Base-by-base conservation (phyloP, 768 basidiomycete species). In the Neoboletus magnificus region DNA sequence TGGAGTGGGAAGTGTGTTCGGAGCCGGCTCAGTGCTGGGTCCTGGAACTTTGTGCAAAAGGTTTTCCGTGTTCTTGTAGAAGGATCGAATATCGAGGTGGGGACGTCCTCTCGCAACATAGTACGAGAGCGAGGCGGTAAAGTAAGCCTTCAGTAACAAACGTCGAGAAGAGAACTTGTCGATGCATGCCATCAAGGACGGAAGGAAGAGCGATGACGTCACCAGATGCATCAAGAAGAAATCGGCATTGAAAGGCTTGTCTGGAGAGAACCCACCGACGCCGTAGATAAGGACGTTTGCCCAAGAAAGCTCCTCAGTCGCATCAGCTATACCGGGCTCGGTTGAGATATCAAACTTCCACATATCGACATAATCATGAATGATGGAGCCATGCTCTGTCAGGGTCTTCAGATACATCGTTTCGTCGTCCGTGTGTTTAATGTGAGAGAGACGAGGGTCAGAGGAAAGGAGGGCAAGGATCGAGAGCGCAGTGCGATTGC, bases 161-260 rank as follows among this genome's bases (percentile, higher is more conserved):
- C 63, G 61, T 25, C 65, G 56, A 66, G 65, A 66, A 7, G 59
- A 62, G 20, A 50, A 61, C 49, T 58, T 64, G 60, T 50, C 59
- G 48, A 82, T 67, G 33, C 61, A 61, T 0, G 74, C 74, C 33
- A 78, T 60, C 41, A 83, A 54, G 1, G 85, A 79, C 0, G 82
- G 75, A 27, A 87, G 63, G 74, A 88, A 86, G 22, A 86, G 62
- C 4, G 81, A 75, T 5, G 86, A 86, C 0, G 87, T 91, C 37
- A 88, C 78, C 5, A 89, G 72, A 62, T 89, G 88, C 79, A 86
- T 82, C 20, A 87, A 58, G 73, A 82, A 81, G 72, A 89, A 89
- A 61, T 89, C 84, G 1, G 82, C 83, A 35, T 79, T 80, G 73
- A 87, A 85, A 79, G 44, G 68, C 73, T 57, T 79, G 73, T 50